These are phyloP conservation scores for Clitopilus hobsonii DNA, from an alignment of 768 basidiomycete species.

Conservation along the genomic window DNA sequence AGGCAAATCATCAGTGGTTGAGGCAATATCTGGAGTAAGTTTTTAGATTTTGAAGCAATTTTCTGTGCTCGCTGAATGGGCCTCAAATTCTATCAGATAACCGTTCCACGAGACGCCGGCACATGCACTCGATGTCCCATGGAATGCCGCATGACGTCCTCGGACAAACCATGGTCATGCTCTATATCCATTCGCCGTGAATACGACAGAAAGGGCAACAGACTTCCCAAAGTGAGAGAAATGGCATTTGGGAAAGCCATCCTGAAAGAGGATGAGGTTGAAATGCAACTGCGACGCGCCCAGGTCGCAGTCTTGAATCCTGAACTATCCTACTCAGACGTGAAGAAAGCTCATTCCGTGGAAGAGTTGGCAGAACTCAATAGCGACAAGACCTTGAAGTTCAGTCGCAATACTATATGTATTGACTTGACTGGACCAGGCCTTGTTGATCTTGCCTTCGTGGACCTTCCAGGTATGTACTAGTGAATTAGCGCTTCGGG, in stretches of 20 bases:
- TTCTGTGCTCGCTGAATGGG: conserved; percentile 8
- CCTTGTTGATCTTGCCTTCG: conserved; percentile 32
- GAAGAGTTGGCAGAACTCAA: conserved; percentile 18
- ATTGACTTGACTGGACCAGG: conserved; percentile 33
- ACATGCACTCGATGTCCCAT: conserved; percentile 41
- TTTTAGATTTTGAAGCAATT: no score
- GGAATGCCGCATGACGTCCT: conserved; percentile 27
- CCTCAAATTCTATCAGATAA: conserved; percentile 26
- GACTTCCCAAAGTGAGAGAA: conserved; percentile 16
- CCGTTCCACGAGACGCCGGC: conserved; percentile 42
- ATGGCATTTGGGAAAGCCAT: conserved; percentile 19
- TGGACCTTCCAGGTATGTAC: conserved; percentile 32
- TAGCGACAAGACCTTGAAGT: conserved; percentile 13
- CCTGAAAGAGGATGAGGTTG: conserved; percentile 32
- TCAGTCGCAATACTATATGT: conserved; percentile 38
- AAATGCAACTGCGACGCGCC: conserved; percentile 40
- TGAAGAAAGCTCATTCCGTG: conserved; percentile 12
- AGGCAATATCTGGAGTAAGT: conserved; percentile 48
- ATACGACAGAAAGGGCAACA: conserved; percentile 24
- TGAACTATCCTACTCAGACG: conserved; percentile 3
- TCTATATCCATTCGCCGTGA: conserved; percentile 38
- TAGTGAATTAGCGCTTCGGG: not conserved
- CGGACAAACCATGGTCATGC: conserved; percentile 25
- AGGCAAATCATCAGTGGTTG: conserved; percentile 42
- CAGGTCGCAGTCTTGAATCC: conserved; percentile 19